Conservation (phyloP, 331 rosid species). For the Quercus tomentella region DNA sequence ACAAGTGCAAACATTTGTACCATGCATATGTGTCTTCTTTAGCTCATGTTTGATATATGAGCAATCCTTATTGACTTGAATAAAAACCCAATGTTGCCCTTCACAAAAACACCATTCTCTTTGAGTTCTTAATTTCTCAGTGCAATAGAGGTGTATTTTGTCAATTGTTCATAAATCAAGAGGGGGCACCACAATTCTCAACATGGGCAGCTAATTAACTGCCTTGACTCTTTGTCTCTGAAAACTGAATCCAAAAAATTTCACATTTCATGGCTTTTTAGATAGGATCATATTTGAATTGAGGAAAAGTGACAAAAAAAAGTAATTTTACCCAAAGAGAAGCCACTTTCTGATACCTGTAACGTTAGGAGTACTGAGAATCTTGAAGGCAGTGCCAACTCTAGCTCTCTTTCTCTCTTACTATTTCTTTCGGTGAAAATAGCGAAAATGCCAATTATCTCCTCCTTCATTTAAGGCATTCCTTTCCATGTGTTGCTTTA, state of each 20-base stretch:
- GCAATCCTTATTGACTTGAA: too few relatives aligned
- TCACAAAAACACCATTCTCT: not conserved
- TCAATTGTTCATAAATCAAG: not conserved
- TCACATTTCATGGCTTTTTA: not conserved
- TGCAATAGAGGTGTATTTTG: not conserved
- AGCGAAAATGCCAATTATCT: not conserved
- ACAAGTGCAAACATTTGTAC: too few relatives aligned
- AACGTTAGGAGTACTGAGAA: constrained; percentile 16
- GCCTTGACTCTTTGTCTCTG: not conserved
- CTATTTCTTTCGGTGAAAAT: not conserved
- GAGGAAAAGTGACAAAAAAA: not conserved
- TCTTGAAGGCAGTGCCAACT: constrained; percentile 31
- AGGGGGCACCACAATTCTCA: not conserved
- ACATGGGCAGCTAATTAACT: not conserved
- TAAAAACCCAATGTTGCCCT: not conserved
- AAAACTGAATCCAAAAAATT: not conserved
- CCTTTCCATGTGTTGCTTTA: constrained; percentile 21
- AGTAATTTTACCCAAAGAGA: not conserved
- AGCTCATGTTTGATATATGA: too few relatives aligned
- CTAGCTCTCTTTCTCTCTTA: constrained; percentile 1
- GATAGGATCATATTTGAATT: constrained; percentile 4
- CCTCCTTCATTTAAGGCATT: constrained; percentile 13
- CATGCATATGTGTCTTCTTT: too few relatives aligned
- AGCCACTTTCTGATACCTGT: constrained; percentile 16
- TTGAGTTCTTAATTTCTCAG: not conserved